Evolutionary conservation across 306 rosid genomes (phyloP).

Genomic region (Dalbergia oliveri): DNA sequence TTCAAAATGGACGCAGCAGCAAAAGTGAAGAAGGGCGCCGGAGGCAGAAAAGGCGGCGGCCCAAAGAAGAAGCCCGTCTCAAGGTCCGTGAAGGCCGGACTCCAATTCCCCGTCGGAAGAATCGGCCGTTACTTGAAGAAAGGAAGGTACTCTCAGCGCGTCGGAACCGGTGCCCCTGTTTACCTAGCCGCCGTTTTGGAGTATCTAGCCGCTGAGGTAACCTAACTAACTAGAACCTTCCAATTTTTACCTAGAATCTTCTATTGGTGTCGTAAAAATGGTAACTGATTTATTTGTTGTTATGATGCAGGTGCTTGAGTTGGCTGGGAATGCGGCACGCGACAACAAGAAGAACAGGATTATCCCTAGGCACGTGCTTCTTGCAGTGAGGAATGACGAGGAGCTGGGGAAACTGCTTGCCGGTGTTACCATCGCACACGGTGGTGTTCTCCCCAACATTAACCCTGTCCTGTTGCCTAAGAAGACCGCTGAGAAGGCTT

Average conservation of each 20-base stretch:
- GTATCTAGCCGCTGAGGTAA: constrained; percentile 74
- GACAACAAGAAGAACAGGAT: constrained; percentile 85
- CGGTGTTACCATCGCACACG: constrained; percentile 85
- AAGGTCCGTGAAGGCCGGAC: constrained; percentile 68
- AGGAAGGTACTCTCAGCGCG: constrained; percentile 67
- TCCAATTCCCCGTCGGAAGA: constrained; percentile 79
- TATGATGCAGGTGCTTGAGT: constrained; percentile 66
- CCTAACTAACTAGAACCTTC: too few species aligned
- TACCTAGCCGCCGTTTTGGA: constrained; percentile 72
- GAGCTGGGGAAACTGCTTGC: constrained; percentile 83
- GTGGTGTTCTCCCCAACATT: constrained; percentile 88
- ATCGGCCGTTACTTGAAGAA: constrained; percentile 67
- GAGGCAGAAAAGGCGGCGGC: constrained; percentile 63
- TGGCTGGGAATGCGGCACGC: constrained; percentile 92
- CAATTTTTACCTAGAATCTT: too few species aligned
- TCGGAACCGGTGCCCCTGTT: constrained; percentile 64
- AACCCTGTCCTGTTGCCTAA: constrained; percentile 84
- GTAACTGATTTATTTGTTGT: background rate
- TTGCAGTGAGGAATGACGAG: constrained; percentile 82
- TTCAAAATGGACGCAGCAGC: constrained; percentile 54
- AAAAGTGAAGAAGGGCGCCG: constrained; percentile 61
- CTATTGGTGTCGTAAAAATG: too few species aligned
- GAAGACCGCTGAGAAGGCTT: constrained; percentile 49
- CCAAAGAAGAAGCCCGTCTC: constrained; percentile 65
- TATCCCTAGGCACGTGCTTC: constrained; percentile 69